Percentiles rank a stretch among this genome's conserved stretches.
Evolutionary conservation across 768 basidiomycete species (phyloP).

Genomic region (Boletus bicolor): DNA sequence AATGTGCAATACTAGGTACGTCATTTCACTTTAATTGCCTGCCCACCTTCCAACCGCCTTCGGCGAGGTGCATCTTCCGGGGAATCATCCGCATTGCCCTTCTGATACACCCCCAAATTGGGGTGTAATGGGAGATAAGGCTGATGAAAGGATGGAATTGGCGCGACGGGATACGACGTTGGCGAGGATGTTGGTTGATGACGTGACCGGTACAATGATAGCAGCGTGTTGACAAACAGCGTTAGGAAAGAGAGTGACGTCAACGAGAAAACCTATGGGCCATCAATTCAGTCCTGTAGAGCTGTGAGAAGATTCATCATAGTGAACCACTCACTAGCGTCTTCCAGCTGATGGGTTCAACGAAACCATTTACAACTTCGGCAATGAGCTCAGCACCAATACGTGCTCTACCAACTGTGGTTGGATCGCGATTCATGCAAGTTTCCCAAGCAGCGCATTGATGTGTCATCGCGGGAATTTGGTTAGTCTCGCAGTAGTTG

Average conservation of each 20-base stretch:
- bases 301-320: slow-evolving; percentile 11
- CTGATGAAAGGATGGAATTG: slow-evolving; percentile 40
- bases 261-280: slow-evolving; percentile 61
- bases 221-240: slow-evolving; percentile 74
- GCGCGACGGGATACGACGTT: slow-evolving; percentile 39
- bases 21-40: slow-evolving; percentile 53
- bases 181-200: slow-evolving; percentile 45
- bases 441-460: slow-evolving; percentile 89
- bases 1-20: slow-evolving; percentile 10
- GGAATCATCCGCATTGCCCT: slow-evolving; percentile 25
- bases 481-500: slow-evolving; percentile 73
- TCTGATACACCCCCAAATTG: slow-evolving; percentile 46
- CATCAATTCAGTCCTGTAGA: slow-evolving; percentile 18
- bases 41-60: slow-evolving; percentile 56
- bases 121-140: slow-evolving; percentile 53
- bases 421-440: slow-evolving; percentile 94
- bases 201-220: slow-evolving; percentile 73
- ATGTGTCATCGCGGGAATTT: slow-evolving; percentile 84
- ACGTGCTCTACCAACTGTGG: slow-evolving; percentile 80
- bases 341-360: slow-evolving; percentile 97
- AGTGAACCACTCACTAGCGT: slow-evolving; percentile 63
- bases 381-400: slow-evolving; percentile 94
- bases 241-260: slow-evolving; percentile 76
- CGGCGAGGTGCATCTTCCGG: slow-evolving; percentile 46
- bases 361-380: slow-evolving; percentile 93